Base-by-base conservation (phyloP, 306 rosid species). In the Quercus ilex region DNA sequence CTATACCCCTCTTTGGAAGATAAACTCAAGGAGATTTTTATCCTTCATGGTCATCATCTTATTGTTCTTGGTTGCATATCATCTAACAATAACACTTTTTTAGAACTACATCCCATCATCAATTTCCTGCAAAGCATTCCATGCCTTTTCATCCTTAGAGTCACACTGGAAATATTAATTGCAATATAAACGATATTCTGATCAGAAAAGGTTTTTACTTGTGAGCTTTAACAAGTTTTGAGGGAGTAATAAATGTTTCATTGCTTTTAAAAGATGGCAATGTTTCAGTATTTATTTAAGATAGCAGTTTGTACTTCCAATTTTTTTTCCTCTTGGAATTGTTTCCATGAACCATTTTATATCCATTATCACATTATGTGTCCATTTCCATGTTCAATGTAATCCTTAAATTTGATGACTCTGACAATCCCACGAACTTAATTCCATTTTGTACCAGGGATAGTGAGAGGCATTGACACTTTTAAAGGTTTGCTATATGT, bases 381-480 rank as follows among this genome's bases (percentile, higher is more conserved):
- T 65, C 49, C 49, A 62, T 21, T 28, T 26, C 20, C 38, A 1
- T 63, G 0, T 26, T 13, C n/a, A 14, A 0, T 28, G 4, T 28
- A 13, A 28, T 33, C 25, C 65, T 35, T 67, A 35, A 46, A 23
- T 19, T 19, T 35, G 72, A 35, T 35, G n/a, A 33, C 71, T 49
- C 20, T 35, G 52, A 67, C 51, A 67, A 19, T 43, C 51, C 41
- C 72, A 35, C 10, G 52, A 67, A 33, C 26, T 85, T 70, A 65
- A 79, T 80, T 77, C 78, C 78, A 28, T 62, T 71, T 14, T 88
- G 69, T 77, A 79, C 76, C 85, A 92, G 99, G 99, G 73, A 92
- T 95, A 79, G 95, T 95, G 87, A 91, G 98, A 88, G 93, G 91
- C 80, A 83, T 95, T 28, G 99, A 95, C 86, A 85, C 90, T 8